Evolutionary conservation across 2,329 filamentous ascomycete species (phyloP), one percentile per base, ranked within the genome.

Genomic region (Periconia sp.): DNA sequence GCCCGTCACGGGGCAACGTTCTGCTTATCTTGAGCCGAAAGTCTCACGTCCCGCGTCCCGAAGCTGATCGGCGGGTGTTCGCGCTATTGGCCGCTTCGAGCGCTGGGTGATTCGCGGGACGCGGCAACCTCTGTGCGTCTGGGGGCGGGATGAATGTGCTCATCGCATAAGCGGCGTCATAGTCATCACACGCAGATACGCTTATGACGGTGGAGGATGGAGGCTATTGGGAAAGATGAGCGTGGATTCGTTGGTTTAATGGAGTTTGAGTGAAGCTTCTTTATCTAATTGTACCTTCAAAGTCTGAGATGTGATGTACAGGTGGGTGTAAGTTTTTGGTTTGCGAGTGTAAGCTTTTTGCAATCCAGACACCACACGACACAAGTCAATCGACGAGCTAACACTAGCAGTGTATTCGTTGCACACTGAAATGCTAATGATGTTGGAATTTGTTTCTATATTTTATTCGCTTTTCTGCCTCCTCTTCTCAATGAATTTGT

Each of bases 91-190:
- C 15, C 15, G 33, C 11, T 14, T 37, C 15, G 33, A 13, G 10
- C 11, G 33, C 33, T 37, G 10, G 15, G 3, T 3, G 20, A 45
- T 45, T 30, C 27, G 23, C 43, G 6, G 43, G 20, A 15, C 33
- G 43, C 23, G 43, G 30, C 30, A 23, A 45, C 33, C 43, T 45
- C 33, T 31, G 42, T 23, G 35, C 19, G 35, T 27, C n/a, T 15
- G 37, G 13, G n/a, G 35, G 40, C 47, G 17, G 37, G 37, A 23
- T 49, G 40, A 43, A 42, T 27, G 20, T 30, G 14, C 6, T 6
- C 17, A 17, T 49, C 37, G 43, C 47, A 40, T 49, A 40, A 42
- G 8, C 18, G 6, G 20, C 37, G 47, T 49, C 47, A 49, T 49
- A 7, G 37, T 35, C 40, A 18, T 18, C 47, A 18, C 15, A 37